phyloP scores from a whole-genome alignment of 768 basidiomycete species.

The Plicaturopsis crispa region DNA sequence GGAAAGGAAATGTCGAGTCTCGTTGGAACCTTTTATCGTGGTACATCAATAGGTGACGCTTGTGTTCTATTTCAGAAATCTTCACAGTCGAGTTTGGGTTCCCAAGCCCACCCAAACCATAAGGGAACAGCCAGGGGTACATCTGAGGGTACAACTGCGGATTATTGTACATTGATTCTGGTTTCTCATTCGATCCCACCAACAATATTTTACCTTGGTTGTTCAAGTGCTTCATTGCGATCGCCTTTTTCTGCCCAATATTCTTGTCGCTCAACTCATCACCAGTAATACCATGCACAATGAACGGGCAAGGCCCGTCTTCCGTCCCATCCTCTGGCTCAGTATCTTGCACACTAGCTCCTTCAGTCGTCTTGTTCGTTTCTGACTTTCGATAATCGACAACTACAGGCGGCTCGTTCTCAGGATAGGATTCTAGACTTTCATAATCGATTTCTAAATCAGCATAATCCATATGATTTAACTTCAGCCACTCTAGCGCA shows the following conservation, averaged over 20 bases:
- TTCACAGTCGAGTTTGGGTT: slow-evolving; percentile 2
- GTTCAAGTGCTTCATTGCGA: slow-evolving; percentile 21
- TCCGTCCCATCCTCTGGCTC: slow-evolving; percentile 13
- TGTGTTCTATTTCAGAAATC: slow-evolving; percentile 17
- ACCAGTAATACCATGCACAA: slow-evolving; percentile 18
- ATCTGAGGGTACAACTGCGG: slow-evolving; percentile 25
- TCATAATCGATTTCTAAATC: slow-evolving; percentile 15
- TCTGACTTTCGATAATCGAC: slow-evolving; percentile 8
- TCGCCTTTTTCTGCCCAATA: slow-evolving; percentile 10
- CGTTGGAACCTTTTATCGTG: slow-evolving; percentile 32
- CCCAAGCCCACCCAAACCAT: slow-evolving; percentile 28
- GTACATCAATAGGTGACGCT: slow-evolving; percentile 24
- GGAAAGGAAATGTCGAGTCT: slow-evolving; percentile 26
- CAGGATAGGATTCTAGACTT: slow-evolving; percentile 10
- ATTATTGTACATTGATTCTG: slow-evolving; percentile 27
- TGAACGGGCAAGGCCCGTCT: slow-evolving; percentile 17
- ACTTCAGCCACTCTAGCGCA: slow-evolving; percentile 13
- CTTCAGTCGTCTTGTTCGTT: slow-evolving; percentile 16
- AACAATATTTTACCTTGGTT: slow-evolving; percentile 17
- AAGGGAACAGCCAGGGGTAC: slow-evolving; percentile 36
- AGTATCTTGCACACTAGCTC: slow-evolving; percentile 17
- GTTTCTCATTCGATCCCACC: slow-evolving; percentile 17
- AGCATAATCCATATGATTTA: slow-evolving; percentile 11
- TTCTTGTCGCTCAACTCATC: slow-evolving; percentile 9
- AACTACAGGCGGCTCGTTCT: slow-evolving; percentile 8